Evolutionary conservation across 495 filamentous ascomycete genomes (phyloP), one percentile per base, ranked within the genome.

Genomic region (Aspergillus ostianus): DNA sequence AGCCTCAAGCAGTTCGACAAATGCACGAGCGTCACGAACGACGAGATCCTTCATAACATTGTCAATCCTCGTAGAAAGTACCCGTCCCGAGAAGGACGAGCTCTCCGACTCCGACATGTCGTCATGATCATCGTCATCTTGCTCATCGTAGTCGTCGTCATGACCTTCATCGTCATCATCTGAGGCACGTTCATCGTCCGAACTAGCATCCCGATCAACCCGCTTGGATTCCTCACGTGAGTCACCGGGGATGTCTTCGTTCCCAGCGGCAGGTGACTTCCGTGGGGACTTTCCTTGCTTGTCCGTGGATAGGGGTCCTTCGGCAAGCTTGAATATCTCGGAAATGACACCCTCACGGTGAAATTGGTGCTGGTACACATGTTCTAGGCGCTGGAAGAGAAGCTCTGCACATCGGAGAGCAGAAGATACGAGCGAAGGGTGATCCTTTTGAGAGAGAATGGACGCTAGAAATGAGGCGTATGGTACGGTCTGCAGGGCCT

Each of bases 401-500:
- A 98, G 75, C 70, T 98, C 92, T 1, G 92, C 87, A 47, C 93
- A 93, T 64, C 95, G 88, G 18, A 99, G 77, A 17, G 92, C 94
- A 63, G 82, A 87, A 41, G 90, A 89, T 15, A 98, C 93, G 9
- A 99, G 77, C 8, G 88, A 87, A 0, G 90, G 85, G 67, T 98
- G 91, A 64, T 99, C 95, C 68, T 95, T 90, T 67, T 98, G 95
- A 2, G 94, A 96, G 17, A 99, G 83, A 67, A 99, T 98, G 0
- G 95, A 89, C 6, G 94, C 94, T 26, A 99, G 74, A 71, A 95
- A 97, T 2, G 95, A 99, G n/a, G 95, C 92, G 72, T 98, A 99
- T 5, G 94, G 90, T 6, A 98, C 92, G 12, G 90, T 81, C n/a
- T 90, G 90, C 18, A 99, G 76, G 45, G 94, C 88, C 53, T 96